Conservation (phyloP, 306 rosid genomes). For the Cicer judaicum region DNA sequence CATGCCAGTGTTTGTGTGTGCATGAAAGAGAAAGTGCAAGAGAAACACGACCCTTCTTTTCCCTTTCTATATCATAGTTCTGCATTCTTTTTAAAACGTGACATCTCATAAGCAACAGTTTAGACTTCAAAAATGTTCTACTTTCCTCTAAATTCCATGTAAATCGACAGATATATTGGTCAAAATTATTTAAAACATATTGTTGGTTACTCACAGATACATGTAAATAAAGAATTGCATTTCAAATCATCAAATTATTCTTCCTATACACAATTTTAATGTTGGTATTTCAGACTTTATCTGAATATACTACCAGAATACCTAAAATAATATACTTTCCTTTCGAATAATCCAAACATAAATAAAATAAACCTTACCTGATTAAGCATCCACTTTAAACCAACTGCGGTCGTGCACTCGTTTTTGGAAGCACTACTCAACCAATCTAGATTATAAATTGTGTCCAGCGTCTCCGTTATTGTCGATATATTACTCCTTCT, state of each 20-base stretch:
- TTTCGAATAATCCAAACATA: constrained; percentile 26
- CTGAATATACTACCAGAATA: constrained; percentile 13
- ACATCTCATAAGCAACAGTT: constrained; percentile 26
- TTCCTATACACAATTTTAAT: constrained; percentile 20
- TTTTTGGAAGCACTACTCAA: constrained; percentile 91
- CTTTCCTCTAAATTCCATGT: constrained; percentile 7
- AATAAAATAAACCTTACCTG: constrained; percentile 64
- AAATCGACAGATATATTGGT: not conserved
- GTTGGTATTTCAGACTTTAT: constrained; percentile 9
- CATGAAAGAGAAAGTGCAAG: not conserved
- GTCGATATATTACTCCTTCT: constrained; percentile 88
- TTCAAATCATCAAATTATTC: constrained; percentile 4
- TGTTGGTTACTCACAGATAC: not conserved
- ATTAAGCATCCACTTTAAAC: constrained; percentile 99
- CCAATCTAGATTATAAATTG: constrained; percentile 88
- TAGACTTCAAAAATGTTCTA: constrained; percentile 1
- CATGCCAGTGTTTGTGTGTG: not conserved
- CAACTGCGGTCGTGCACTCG: constrained; percentile 97
- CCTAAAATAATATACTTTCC: constrained; percentile 15
- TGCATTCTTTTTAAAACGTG: not conserved
- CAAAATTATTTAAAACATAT: constrained; percentile 11
- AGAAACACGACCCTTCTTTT: constrained; percentile 24
- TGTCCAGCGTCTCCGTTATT: constrained; percentile 82
- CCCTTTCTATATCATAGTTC: constrained; percentile 17
- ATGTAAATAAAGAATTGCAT: constrained; percentile 27